Evolutionary conservation across 345 rosid genomes (phyloP), one percentile per base, ranked within the genome.

Genomic region (Clarkia xantiana): DNA sequence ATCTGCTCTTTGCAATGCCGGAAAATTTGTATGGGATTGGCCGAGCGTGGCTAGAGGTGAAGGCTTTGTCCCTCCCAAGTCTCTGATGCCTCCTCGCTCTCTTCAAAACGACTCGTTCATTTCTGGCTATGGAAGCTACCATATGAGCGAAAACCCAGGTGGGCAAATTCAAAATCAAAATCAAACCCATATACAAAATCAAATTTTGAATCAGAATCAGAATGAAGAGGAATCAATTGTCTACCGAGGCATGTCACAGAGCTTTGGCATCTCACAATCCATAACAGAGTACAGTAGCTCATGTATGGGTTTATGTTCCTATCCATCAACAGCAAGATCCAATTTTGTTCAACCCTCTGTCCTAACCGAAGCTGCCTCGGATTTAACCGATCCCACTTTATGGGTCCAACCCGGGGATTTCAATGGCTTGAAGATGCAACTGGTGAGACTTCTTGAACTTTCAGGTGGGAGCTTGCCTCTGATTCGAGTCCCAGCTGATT

Each of bases 11-110:
- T 53, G 78, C 67, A 86, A 75, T 75, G 94, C 95, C 34, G 96
- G 95, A 55, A 87, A 66, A 57, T 91, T 76, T 57, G 94, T 91
- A 19, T 91, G 99, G 99, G 96, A 91, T 62, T 91, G 99, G 99
- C 79, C 78, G 14, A 84, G 94, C 51, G 83, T 91, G 66, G 94
- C 83, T 69, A 94, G 76, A 15, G 99, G 99, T 18, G 94, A 87
- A 76, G 99, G 99, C 11, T 91, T 80, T 67, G 77, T 80, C 17
- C 86, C 78, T 4, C 51, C 73, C 0, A 81, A 73, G 64, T 51
- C 67, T 49, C 42, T 67, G 40, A 51, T 59, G 61, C 70, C 79
- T 49, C 61, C 86, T 53, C 71, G 66, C 52, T 70, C 60, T 34
- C 18, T 29, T 29, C 36, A 13, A 40, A 62, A 63, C 45, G 44